Conservation (phyloP, 768 basidiomycete species). For the Leucocoprinus sp. region DNA sequence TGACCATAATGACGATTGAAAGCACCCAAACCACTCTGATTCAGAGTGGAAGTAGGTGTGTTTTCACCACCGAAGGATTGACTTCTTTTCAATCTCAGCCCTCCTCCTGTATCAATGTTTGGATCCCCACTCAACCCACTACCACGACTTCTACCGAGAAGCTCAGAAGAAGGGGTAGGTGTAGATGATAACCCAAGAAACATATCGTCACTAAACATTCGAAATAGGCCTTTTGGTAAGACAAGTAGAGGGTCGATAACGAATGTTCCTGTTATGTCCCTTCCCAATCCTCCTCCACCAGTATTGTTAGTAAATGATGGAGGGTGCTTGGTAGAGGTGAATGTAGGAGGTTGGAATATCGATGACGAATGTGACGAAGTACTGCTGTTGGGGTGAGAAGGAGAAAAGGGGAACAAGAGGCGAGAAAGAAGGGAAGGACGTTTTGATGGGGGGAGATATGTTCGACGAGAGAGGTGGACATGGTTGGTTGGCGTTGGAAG, state of each 20-base stretch:
- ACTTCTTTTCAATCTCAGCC: background rate
- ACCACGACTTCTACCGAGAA: background rate
- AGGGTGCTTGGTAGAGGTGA: background rate
- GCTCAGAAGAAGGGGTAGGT: background rate
- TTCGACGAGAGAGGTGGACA: conserved; percentile 6
- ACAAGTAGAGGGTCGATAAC: conserved; percentile 12
- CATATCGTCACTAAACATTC: conserved; percentile 1
- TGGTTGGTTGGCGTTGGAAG: conserved; percentile 5
- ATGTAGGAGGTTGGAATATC: background rate
- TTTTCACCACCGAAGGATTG: background rate
- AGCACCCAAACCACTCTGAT: background rate
- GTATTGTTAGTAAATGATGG: no score
- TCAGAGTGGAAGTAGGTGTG: background rate
- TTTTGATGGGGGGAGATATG: background rate
- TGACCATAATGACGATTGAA: background rate
- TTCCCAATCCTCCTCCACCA: background rate
- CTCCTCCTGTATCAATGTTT: background rate
- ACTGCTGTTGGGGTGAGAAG: background rate
- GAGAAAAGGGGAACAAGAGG: background rate
- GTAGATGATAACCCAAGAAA: background rate
- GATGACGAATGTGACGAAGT: background rate
- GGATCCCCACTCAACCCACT: background rate
- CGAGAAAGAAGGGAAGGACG: background rate
- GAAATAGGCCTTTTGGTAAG: conserved; percentile 1
- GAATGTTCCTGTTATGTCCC: conserved; percentile 9